phyloP scores from a whole-genome alignment of 306 rosid species.

The Astragalus glycyphyllos region DNA sequence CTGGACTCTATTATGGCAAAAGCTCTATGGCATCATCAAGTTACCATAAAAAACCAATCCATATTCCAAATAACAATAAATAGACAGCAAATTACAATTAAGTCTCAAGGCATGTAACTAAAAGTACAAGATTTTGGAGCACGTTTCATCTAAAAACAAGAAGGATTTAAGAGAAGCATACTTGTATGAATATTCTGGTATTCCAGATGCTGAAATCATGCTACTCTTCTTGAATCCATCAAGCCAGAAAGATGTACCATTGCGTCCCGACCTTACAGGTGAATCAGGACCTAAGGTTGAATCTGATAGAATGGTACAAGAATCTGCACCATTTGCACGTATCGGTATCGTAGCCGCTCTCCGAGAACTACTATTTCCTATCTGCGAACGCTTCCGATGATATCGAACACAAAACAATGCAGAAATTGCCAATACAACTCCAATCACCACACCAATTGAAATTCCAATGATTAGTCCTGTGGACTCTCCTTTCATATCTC shows the following conservation, averaged over 20 bases:
- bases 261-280: slow-evolving; percentile 77
- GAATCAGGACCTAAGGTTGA: slow-evolving; percentile 96
- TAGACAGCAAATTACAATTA: background rate
- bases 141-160: slow-evolving; percentile 29
- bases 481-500: slow-evolving; percentile 85
- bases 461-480: slow-evolving; percentile 88
- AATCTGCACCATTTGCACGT: slow-evolving; percentile 87
- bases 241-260: slow-evolving; percentile 70
- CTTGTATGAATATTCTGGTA: slow-evolving; percentile 93
- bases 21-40: too few relatives aligned
- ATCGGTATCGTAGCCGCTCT: slow-evolving; percentile 87
- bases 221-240: slow-evolving; percentile 84
- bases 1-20: too few relatives aligned
- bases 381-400: slow-evolving; percentile 83
- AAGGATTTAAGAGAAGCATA: slow-evolving; percentile 48
- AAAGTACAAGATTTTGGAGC: background rate
- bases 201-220: slow-evolving; percentile 88
- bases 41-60: background rate
- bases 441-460: slow-evolving; percentile 93
- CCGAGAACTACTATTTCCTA: slow-evolving; percentile 96
- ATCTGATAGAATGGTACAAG: slow-evolving; percentile 78
- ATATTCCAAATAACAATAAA: slow-evolving; percentile 7
- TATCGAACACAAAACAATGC: slow-evolving; percentile 80
- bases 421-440: slow-evolving; percentile 80
- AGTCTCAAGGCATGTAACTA: background rate